Percentiles rank a stretch among this genome's conserved stretches.
Evolutionary conservation across 1,139 yeast species (phyloP).

Genomic region (Suhomyces yuchorum): DNA sequence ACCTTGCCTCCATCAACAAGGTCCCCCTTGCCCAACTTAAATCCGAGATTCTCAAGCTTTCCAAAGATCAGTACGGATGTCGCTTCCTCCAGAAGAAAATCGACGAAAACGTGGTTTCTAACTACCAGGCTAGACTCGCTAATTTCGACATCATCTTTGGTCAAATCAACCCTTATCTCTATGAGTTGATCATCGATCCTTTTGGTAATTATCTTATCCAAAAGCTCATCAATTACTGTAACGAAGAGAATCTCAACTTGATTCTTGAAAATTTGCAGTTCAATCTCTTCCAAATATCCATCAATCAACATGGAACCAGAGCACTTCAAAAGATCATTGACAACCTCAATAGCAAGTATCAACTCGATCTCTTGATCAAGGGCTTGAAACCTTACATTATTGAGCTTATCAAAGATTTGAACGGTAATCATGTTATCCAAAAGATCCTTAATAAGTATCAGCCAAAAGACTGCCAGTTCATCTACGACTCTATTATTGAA

Average conservation of each 20-base stretch:
- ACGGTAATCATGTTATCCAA: conserved; percentile 53
- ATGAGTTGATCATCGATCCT: conserved; percentile 48
- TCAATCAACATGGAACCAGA: conserved; percentile 49
- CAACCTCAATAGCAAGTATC: conserved; percentile 37
- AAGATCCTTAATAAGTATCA: conserved; percentile 46
- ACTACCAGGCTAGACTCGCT: conserved; percentile 31
- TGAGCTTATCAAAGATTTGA: conserved; percentile 46
- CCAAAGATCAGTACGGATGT: conserved; percentile 53
- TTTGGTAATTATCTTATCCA: conserved; percentile 33
- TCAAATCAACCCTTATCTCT: conserved; percentile 41
- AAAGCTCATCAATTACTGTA: conserved; percentile 36
- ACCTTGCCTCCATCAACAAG: conserved; percentile 39
- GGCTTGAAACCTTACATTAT: conserved; percentile 58
- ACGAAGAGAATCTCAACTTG: conserved; percentile 39
- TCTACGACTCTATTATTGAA: conserved; percentile 42
- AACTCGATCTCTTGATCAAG: conserved; percentile 44
- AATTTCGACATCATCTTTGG: conserved; percentile 47
- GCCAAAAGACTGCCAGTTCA: conserved; percentile 44
- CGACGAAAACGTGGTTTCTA: conserved; percentile 41
- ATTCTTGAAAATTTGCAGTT: conserved; percentile 42
- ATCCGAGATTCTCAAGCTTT: conserved; percentile 37
- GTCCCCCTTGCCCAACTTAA: conserved; percentile 39
- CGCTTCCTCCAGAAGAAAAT: conserved; percentile 50
- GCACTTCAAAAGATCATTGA: conserved; percentile 51
- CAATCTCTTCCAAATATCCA: conserved; percentile 48